These are phyloP conservation scores for Echinosphaeria canescens DNA, from an alignment of 2,329 filamentous ascomycete genomes.

Conservation along the genomic window DNA sequence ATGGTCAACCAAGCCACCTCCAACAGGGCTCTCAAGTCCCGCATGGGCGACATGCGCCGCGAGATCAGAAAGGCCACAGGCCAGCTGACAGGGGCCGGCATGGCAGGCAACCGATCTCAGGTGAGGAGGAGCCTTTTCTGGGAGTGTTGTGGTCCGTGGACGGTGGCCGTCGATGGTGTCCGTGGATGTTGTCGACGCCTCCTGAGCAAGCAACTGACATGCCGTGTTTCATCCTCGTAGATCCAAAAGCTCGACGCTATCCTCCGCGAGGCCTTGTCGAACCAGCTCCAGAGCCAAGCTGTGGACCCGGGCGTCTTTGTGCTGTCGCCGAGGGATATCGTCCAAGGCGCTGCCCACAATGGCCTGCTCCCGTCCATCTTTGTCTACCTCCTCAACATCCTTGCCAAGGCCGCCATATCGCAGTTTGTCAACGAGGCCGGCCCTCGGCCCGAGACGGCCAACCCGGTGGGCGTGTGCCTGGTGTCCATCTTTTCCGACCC, in stretches of 20 bases:
- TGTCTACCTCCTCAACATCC: slow-evolving; percentile 52
- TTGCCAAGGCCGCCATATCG: slow-evolving; percentile 44
- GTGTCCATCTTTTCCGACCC: slow-evolving; percentile 46
- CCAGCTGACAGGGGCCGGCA: slow-evolving; percentile 39
- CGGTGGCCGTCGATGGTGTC: neutral
- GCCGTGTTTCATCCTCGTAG: too few relatives aligned
- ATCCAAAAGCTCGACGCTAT: slow-evolving; percentile 23
- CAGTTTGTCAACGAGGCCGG: slow-evolving; percentile 43
- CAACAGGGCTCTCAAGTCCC: slow-evolving; percentile 35
- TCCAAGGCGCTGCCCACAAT: slow-evolving; percentile 18
- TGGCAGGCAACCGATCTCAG: slow-evolving; percentile 16
- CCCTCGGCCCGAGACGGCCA: slow-evolving; percentile 36
- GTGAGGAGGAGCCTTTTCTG: slow-evolving; percentile 12
- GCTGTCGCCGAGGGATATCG: slow-evolving; percentile 15
- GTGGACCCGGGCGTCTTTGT: slow-evolving; percentile 31
- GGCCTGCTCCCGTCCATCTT: slow-evolving; percentile 33
- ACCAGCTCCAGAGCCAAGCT: slow-evolving; percentile 20
- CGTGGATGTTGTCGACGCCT: too few relatives aligned
- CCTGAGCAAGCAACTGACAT: too few relatives aligned
- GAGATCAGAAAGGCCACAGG: slow-evolving; percentile 52
- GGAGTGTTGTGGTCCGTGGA: neutral
- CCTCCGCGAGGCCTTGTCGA: slow-evolving; percentile 26
- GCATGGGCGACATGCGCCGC: slow-evolving; percentile 50
- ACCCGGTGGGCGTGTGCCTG: slow-evolving; percentile 49
- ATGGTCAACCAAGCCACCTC: slow-evolving; percentile 29